These are phyloP conservation scores for Penicillium atrosanguineum DNA, from an alignment of 495 filamentous ascomycete species.

Conservation along the genomic window DNA sequence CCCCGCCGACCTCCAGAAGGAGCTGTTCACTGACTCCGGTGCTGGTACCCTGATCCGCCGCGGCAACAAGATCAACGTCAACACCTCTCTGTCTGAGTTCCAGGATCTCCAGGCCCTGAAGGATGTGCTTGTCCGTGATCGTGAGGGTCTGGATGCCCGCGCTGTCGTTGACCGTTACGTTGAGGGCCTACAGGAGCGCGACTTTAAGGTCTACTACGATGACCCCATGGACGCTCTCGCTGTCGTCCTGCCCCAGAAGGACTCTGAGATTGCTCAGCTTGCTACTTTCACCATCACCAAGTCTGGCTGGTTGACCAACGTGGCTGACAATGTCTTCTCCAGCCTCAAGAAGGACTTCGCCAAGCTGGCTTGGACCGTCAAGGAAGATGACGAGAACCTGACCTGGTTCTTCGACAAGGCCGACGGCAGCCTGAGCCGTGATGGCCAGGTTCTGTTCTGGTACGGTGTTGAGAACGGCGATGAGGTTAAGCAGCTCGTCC, in stretches of 20 bases:
- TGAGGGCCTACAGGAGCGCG: slow-evolving; percentile 66
- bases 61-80: slow-evolving; percentile 84
- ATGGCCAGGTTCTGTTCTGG: slow-evolving; percentile 94
- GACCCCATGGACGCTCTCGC: slow-evolving; percentile 94
- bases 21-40: slow-evolving; percentile 93
- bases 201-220: slow-evolving; percentile 94
- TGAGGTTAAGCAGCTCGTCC: slow-evolving; percentile 82
- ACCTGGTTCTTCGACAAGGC: slow-evolving; percentile 99
- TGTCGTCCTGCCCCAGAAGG: slow-evolving; percentile 73
- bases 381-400: slow-evolving; percentile 93
- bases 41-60: slow-evolving; percentile 93
- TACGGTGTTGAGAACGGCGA: slow-evolving; percentile 85
- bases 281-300: slow-evolving; percentile 95
- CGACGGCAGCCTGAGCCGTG: slow-evolving; percentile 80
- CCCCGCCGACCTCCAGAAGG: slow-evolving; percentile 90
- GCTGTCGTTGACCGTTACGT: slow-evolving; percentile 86
- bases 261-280: slow-evolving; percentile 64
- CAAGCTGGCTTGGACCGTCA: slow-evolving; percentile 94
- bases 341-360: slow-evolving; percentile 90
- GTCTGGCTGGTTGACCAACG: slow-evolving; percentile 90
- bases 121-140: slow-evolving; percentile 78
- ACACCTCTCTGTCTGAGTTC: slow-evolving; percentile 72
- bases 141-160: slow-evolving; percentile 78
- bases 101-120: slow-evolving; percentile 74
- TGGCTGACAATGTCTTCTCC: slow-evolving; percentile 96